Percentiles rank a stretch among this genome's conserved stretches.
These are phyloP conservation scores for Gomphus bonarii DNA, from an alignment of 1,284 basidiomycete species.

Conservation along the genomic window DNA sequence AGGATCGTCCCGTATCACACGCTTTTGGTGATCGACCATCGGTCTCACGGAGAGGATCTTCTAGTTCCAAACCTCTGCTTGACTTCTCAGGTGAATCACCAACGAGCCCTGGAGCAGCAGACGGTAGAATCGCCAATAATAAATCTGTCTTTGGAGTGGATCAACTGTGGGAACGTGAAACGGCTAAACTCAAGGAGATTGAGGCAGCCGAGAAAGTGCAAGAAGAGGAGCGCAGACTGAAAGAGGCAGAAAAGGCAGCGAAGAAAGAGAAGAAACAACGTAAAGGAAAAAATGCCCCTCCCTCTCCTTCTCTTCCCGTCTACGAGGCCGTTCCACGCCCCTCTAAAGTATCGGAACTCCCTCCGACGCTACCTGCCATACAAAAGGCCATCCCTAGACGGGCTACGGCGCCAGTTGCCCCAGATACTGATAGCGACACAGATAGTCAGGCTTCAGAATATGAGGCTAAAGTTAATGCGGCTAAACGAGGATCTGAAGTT, in stretches of 20 bases:
- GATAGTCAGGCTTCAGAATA: conserved; percentile 35
- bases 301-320: conserved; percentile 11
- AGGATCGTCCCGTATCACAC: conserved; percentile 33
- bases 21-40: conserved; percentile 30
- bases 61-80: conserved; percentile 43
- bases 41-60: conserved; percentile 37
- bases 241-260: conserved; percentile 28
- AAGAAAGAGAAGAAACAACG: conserved; percentile 27
- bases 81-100: conserved; percentile 44
- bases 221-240: conserved; percentile 33
- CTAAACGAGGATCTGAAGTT: conserved; percentile 20
- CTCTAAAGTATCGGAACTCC: conserved; percentile 28
- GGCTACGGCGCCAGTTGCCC: conserved; percentile 27
- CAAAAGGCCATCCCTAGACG: conserved; percentile 28
- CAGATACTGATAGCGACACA: conserved; percentile 38
- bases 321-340: conserved; percentile 11
- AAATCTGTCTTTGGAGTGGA: conserved; percentile 78
- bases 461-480: conserved; percentile 15
- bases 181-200: conserved; percentile 61
- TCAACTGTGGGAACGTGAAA: conserved; percentile 71
- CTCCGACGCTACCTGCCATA: conserved; percentile 48
- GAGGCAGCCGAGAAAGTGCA: conserved; percentile 51
- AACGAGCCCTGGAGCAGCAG: not conserved
- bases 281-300: conserved; percentile 16
- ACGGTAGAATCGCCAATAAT: conserved; percentile 24